These are phyloP conservation scores for Fusarium sp. DNA, from an alignment of 2,329 filamentous ascomycete genomes.

Conservation along the genomic window DNA sequence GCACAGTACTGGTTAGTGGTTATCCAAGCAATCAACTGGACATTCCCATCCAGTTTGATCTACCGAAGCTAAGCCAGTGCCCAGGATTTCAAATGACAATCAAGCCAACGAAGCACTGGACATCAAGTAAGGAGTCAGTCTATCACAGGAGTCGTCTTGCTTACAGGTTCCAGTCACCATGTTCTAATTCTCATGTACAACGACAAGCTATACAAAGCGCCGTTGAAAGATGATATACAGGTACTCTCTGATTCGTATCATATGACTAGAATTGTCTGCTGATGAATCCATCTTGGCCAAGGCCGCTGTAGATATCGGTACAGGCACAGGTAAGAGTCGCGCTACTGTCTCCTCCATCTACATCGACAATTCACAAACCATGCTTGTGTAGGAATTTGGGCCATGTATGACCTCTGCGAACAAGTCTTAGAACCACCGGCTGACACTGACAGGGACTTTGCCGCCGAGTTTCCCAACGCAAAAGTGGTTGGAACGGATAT, in stretches of 20 bases:
- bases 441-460: conserved; percentile 3
- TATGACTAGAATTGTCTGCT: rapidly evolving
- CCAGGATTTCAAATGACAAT: conserved; percentile 16
- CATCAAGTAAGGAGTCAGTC: neutral
- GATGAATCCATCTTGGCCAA: neutral
- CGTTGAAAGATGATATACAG: neutral
- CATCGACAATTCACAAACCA: rapidly evolving
- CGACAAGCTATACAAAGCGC: conserved; percentile 8
- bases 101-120: conserved; percentile 16
- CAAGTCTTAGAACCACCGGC: neutral
- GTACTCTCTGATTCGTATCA: rapidly evolving
- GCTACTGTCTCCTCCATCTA: neutral
- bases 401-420: neutral
- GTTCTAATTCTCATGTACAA: conserved; percentile 1
- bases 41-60: rapidly evolving
- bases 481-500: conserved; percentile 15
- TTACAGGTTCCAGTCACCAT: neutral
- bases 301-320: conserved; percentile 16
- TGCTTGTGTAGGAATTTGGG: conserved; percentile 1
- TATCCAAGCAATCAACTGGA: rapidly evolving
- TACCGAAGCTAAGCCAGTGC: rapidly evolving
- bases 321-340: conserved; percentile 4
- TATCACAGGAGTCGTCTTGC: rapidly evolving
- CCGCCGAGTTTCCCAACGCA: conserved; percentile 5
- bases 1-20: conserved; percentile 5